These are phyloP conservation scores for Trifolium pratense DNA, from an alignment of 306 rosid genomes.

Conservation along the genomic window DNA sequence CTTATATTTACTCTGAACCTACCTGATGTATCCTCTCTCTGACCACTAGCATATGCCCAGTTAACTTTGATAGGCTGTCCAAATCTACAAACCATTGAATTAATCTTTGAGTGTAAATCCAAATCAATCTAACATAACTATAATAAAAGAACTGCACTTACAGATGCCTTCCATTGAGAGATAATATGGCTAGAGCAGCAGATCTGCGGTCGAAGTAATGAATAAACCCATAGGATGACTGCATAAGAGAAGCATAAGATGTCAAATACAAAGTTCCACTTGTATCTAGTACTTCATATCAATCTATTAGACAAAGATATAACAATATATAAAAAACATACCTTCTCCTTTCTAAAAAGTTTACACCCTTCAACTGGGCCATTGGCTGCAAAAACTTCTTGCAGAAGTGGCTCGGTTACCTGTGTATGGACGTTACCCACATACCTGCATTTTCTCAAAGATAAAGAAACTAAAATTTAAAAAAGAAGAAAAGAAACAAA, in stretches of 20 bases:
- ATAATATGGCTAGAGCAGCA: slow-evolving; percentile 88
- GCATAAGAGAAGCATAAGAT: slow-evolving; percentile 47
- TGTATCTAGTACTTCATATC: slow-evolving; percentile 14
- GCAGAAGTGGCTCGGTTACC: slow-evolving; percentile 96
- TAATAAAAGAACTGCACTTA: slow-evolving; percentile 48
- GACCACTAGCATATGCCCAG: slow-evolving; percentile 99
- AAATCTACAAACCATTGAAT: slow-evolving; percentile 63
- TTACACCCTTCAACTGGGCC: slow-evolving; percentile 96
- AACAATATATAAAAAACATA: slow-evolving; percentile 32
- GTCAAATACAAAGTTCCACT: slow-evolving; percentile 17
- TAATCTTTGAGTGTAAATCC: slow-evolving; percentile 35
- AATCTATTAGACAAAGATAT: slow-evolving; percentile 30
- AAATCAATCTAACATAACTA: slow-evolving; percentile 15
- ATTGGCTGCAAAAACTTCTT: slow-evolving; percentile 92
- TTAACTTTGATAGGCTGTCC: slow-evolving; percentile 99
- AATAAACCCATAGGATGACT: slow-evolving; percentile 98
- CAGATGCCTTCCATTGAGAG: slow-evolving; percentile 98
- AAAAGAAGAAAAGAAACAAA: slow-evolving; percentile 50
- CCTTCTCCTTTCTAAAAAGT: slow-evolving; percentile 96
- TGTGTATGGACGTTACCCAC: slow-evolving; percentile 95
- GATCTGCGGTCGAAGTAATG: slow-evolving; percentile 96
- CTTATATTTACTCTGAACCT: slow-evolving; percentile 17
- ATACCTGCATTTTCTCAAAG: slow-evolving; percentile 77
- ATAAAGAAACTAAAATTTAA: slow-evolving; percentile 54
- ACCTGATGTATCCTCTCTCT: slow-evolving; percentile 99